These are phyloP conservation scores for Margaritispora aquatica DNA, from an alignment of 495 filamentous ascomycete species.

Conservation along the genomic window DNA sequence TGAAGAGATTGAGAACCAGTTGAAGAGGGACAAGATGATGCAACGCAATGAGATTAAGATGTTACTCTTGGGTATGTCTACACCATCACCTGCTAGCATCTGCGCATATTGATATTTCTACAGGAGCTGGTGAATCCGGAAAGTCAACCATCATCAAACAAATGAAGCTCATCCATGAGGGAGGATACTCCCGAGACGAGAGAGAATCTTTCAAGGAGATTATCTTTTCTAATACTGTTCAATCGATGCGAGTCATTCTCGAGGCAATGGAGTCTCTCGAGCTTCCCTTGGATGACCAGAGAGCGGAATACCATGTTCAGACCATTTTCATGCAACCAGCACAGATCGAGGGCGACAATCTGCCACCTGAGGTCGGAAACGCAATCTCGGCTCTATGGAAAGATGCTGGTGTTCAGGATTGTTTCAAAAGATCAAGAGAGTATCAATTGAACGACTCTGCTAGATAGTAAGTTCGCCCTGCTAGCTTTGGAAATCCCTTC, in stretches of 20 bases:
- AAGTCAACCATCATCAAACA: slow-evolving; percentile 99
- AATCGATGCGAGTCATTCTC: slow-evolving; percentile 92
- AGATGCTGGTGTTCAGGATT: slow-evolving; percentile 91
- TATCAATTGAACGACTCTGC: slow-evolving; percentile 98
- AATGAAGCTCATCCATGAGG: slow-evolving; percentile 91
- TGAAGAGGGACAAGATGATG: slow-evolving; percentile 92
- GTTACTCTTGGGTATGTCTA: slow-evolving; percentile 82
- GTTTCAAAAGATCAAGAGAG: slow-evolving; percentile 89
- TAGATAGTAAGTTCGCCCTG: slow-evolving; percentile 73
- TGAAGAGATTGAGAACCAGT: slow-evolving; percentile 98
- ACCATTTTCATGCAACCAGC: slow-evolving; percentile 94
- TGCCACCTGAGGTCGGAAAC: slow-evolving; percentile 89
- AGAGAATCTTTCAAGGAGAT: slow-evolving; percentile 88
- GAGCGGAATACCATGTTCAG: slow-evolving; percentile 89
- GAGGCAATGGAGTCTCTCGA: slow-evolving; percentile 95
- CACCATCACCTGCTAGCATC: not conserved
- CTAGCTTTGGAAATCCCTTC: no score
- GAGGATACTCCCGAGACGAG: slow-evolving; percentile 73
- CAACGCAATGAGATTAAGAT: slow-evolving; percentile 99
- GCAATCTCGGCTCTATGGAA: slow-evolving; percentile 93
- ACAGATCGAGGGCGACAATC: slow-evolving; percentile 90
- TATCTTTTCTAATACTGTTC: slow-evolving; percentile 97
- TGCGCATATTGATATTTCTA: slow-evolving; percentile 17
- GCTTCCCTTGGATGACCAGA: slow-evolving; percentile 77
- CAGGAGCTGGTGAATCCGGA: slow-evolving; percentile 98